A percentile compares a stretch with the other conserved stretches of the same genome.
These are phyloP conservation scores for Populus trichocarpa DNA, from an alignment of 441 rosid genomes.

Conservation along the genomic window DNA sequence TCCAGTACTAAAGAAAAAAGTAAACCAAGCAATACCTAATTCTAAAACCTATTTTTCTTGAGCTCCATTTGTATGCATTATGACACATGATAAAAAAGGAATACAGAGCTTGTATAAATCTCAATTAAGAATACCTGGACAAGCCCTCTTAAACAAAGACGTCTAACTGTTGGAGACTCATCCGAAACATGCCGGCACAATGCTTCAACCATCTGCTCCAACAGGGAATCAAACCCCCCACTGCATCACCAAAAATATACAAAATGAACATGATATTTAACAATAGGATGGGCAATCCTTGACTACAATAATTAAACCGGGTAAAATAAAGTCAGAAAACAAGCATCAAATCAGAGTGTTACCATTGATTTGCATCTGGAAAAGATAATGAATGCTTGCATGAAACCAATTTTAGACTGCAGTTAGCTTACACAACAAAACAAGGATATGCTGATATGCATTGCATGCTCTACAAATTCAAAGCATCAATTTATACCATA, in stretches of 20 bases:
- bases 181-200: constrained; percentile 95
- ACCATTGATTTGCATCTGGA: background rate
- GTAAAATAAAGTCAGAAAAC: background rate
- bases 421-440: background rate
- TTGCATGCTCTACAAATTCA: background rate
- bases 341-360: background rate
- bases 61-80: constrained; percentile 9
- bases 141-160: constrained; percentile 95
- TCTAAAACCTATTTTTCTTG: background rate
- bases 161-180: constrained; percentile 91
- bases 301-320: background rate
- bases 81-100: background rate
- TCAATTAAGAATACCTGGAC: constrained; percentile 59
- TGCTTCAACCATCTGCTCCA: constrained; percentile 97
- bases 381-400: background rate
- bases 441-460: background rate
- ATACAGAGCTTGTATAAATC: background rate
- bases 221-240: constrained; percentile 65
- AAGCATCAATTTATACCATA: background rate
- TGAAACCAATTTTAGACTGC: background rate
- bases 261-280: constrained; percentile 15
- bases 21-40: background rate
- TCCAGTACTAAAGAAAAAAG: background rate
- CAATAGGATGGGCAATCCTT: background rate
- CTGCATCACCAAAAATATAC: constrained; percentile 45